These are phyloP conservation scores for Ophiosphaerella narmari DNA, from an alignment of 2,329 filamentous ascomycete genomes.

Conservation along the genomic window DNA sequence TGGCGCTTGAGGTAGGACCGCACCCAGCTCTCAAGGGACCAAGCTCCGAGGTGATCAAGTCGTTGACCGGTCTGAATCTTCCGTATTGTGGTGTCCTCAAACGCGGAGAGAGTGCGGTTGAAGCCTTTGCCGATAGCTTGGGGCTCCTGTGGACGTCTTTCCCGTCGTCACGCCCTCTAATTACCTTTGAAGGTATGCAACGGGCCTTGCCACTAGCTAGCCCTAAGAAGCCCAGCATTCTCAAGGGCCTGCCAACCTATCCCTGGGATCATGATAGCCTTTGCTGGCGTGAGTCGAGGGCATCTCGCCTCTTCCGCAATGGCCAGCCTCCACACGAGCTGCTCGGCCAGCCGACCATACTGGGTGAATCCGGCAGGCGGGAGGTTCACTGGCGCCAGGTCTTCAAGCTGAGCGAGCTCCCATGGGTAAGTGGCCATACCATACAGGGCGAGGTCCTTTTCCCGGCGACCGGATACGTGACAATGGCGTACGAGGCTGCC, in stretches of 20 bases:
- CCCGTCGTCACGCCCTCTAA: neutral
- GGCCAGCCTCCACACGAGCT: slow-evolving; percentile 16
- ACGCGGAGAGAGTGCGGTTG: slow-evolving; percentile 18
- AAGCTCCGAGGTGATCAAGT: slow-evolving; percentile 6
- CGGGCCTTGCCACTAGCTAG: neutral
- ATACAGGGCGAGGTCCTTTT: slow-evolving; percentile 45
- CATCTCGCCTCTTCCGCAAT: slow-evolving; percentile 2
- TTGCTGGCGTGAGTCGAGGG: slow-evolving; percentile 22
- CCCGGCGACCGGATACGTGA: slow-evolving; percentile 51
- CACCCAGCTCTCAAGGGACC: slow-evolving; percentile 49
- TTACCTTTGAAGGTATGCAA: slow-evolving; percentile 3
- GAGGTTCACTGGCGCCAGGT: slow-evolving; percentile 33
- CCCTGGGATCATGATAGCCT: slow-evolving; percentile 32
- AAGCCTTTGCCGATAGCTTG: slow-evolving; percentile 19
- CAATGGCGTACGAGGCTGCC: slow-evolving; percentile 37
- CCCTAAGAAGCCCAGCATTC: neutral
- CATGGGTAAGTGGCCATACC: slow-evolving; percentile 13
- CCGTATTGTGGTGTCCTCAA: slow-evolving; percentile 8
- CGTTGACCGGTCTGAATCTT: neutral
- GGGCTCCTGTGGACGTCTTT: slow-evolving; percentile 10
- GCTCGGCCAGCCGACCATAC: slow-evolving; percentile 4
- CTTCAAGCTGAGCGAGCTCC: slow-evolving; percentile 45
- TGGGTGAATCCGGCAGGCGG: slow-evolving; percentile 10
- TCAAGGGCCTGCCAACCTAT: slow-evolving; percentile 29
- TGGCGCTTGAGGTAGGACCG: slow-evolving; percentile 50